Conservation (phyloP, 116 monocot species). For the Iris pallida region DNA sequence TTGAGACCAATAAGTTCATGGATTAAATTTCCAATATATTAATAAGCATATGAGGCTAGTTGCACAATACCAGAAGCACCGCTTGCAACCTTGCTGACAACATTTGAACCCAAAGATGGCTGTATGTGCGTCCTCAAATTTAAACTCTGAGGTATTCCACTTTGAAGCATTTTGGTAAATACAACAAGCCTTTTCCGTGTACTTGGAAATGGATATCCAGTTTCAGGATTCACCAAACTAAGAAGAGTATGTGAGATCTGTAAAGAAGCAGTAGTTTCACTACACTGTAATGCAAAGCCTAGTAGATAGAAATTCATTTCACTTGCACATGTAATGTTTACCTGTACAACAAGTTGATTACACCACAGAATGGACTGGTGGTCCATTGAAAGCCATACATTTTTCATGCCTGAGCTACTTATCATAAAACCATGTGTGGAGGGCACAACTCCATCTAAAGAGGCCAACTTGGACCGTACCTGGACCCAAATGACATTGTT, state of each 20-base stretch:
- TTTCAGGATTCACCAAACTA: conserved; percentile 60
- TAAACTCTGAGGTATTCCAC: conserved; percentile 68
- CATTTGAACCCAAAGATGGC: conserved; percentile 6
- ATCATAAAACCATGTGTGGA: conserved; percentile 79
- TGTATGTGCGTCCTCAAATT: conserved; percentile 29
- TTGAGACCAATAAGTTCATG: too few species aligned
- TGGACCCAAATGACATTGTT: conserved; percentile 12
- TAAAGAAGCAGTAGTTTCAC: conserved; percentile 13
- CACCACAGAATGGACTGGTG: conserved; percentile 97
- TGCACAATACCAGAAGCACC: conserved; percentile 33
- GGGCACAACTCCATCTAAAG: conserved; percentile 88
- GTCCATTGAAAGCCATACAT: conserved; percentile 92
- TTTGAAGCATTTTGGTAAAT: conserved; percentile 81
- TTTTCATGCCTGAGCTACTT: conserved; percentile 79
- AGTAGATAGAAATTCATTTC: too few species aligned
- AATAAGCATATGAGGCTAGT: too few species aligned
- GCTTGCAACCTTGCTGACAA: conserved; percentile 9
- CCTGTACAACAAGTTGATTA: conserved; percentile 97
- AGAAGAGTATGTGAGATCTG: conserved; percentile 89
- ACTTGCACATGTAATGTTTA: conserved; percentile 5
- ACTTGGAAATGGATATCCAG: conserved; percentile 54
- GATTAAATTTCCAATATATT: too few species aligned
- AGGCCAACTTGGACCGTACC: conserved; percentile 85
- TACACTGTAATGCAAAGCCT: neutral
- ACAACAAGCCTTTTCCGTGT: conserved; percentile 54